Evolutionary conservation across 192 early-diverging fungal genomes (phyloP), one percentile per base, ranked within the genome.

Genomic region (Helicostylum pulchrum): DNA sequence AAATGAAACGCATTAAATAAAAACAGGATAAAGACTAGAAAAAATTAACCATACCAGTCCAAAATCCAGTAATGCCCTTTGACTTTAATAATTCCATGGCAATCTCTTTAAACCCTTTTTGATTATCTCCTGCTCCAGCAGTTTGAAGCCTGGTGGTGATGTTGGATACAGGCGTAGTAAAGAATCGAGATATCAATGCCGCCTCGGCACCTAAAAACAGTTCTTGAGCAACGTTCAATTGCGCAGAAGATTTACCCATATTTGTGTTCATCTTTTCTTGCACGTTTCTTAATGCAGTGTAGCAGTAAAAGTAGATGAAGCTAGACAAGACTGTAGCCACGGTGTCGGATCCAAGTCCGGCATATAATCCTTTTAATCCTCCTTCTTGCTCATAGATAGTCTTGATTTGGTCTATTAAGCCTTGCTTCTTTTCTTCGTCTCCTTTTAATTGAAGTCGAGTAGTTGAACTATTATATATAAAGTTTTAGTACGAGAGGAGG

Each of bases 271-370:
- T 51, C 26, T 67, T 70, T 44, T 81, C 80, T 26, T 81, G 77
- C 4, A 74, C 42, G 31, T 81, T 73, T 19, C 80, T 61, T 2
- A 81, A 50, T 0, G 75, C 66, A 43, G 75, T 77, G 55, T 81
- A 81, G 51, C 77, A 76, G 57, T 81, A 81, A 57, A 77, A 78
- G 46, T 78, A 81, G 12, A 78, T 75, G 59, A 81, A 81, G 51
- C 74, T 81, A 1, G 80, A 81, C 10, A 71, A 50, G n/a, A 81
- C 44, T 6, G 80, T 78, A 6, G 80, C 80, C 11, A 81, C n/a
- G 7, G 77, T 78, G 65, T 81, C 77, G 15, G 80, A 66, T 15
- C 52, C 74, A 17, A 81, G 70, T 10, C 80, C 80, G 3, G 68
- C 64, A 43, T 81, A 81, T 4, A 81, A 53, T 1, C 72, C 80